Evolutionary conservation across 257 asterid species (phyloP), one percentile per base, ranked within the genome.

Genomic region (Solanum bukasovii): DNA sequence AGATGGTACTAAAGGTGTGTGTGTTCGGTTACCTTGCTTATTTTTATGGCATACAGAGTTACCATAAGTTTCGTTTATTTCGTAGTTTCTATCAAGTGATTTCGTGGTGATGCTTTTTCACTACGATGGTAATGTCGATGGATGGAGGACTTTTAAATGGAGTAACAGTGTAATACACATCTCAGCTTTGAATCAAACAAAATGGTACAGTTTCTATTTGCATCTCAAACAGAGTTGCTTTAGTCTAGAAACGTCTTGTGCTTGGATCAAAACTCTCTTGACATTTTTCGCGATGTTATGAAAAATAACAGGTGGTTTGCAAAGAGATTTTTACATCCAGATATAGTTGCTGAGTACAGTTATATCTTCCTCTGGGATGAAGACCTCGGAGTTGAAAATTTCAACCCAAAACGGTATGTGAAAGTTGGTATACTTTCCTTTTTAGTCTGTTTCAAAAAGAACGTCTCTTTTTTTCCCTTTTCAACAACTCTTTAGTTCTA

Each of bases 101-200:
- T 96, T 96, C 87, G 92, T 86, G 18, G 98, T 96, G 93, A 96
- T 95, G 98, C 94, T 96, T 93, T 94, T 95, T 91, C 99, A 96
- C 91, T 96, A 96, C 77, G 99, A 96, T 91, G 98, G 96, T 59
- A 75, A 87, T 59, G 96, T 95, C 86, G 98, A 95, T 86, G 93
- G 65, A 86, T 96, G 99, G 99, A 93, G 89, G 89, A 94, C 91
- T 75, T 91, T 91, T 35, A 89, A 88, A 52, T 95, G 98, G 99
- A 93, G 93, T 90, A 90, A 89, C 34, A 86, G 84, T 14, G 97
- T 92, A 40, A 91, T 95, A 89, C 99, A 96, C 88, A 87, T 96
- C 16, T 93, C 96, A 77, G 97, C 90, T 85, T 89, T 90, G 87
- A 93, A 96, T 84, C 99, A 96, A 92, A 96, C 99, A 35, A 96